Conservation (phyloP, 805 yeast genomes). For the Yarrowia divulgata region DNA sequence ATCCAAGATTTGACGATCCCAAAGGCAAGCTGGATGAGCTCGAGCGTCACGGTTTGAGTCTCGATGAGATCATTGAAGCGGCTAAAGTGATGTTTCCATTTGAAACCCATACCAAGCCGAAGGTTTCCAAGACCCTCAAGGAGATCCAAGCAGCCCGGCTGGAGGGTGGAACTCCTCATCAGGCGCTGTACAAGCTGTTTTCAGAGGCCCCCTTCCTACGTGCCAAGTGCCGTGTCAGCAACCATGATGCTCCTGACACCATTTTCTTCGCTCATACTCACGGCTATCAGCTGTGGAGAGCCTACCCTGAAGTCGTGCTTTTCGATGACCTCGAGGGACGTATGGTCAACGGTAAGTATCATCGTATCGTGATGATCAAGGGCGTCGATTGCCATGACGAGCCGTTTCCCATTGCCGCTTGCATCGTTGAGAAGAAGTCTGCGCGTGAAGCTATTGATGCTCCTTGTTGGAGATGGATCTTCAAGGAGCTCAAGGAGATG, state of each 20-base stretch:
- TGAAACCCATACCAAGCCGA: background rate
- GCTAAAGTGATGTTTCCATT: background rate
- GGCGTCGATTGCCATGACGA: background rate
- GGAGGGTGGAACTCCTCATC: background rate
- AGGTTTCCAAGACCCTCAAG: background rate
- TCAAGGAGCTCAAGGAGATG: conserved; percentile 3
- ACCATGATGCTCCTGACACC: background rate
- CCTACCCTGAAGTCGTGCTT: background rate
- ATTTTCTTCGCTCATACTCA: background rate
- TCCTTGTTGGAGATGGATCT: background rate
- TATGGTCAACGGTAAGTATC: background rate
- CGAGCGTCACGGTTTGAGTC: background rate
- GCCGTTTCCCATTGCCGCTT: background rate
- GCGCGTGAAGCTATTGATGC: background rate
- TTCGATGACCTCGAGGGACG: background rate
- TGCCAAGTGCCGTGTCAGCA: background rate
- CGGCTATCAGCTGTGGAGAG: background rate
- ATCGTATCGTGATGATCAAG: background rate
- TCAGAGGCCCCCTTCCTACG: background rate
- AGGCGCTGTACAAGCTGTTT: conserved; percentile 3
- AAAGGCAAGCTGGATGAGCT: no score
- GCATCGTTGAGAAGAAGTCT: background rate
- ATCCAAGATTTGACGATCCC: background rate
- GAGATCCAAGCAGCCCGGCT: background rate
- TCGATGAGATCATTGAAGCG: background rate